Conservation (phyloP, 208 protist genomes). For the Porcisia deanei region DNA sequence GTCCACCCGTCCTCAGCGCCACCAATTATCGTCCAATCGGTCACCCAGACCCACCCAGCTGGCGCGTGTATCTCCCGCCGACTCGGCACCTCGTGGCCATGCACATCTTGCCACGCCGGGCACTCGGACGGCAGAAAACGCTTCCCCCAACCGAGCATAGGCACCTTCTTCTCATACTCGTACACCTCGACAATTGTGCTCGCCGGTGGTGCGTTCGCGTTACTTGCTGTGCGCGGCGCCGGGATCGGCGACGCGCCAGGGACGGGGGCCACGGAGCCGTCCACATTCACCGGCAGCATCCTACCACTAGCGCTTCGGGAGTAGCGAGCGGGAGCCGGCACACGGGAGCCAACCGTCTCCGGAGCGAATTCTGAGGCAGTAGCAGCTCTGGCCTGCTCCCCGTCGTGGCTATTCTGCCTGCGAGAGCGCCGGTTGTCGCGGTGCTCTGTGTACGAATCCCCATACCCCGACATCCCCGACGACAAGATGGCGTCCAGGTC, state of each 20-base stretch:
- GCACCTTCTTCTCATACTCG: constrained; percentile 65
- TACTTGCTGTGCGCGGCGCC: constrained; percentile 21
- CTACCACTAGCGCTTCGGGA: constrained; percentile 26
- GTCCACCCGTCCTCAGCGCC: constrained; percentile 37
- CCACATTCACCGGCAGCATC: constrained; percentile 13
- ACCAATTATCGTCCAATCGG: constrained; percentile 42
- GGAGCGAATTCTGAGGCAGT: too few species aligned
- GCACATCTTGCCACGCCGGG: constrained; percentile 59
- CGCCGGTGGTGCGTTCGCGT: constrained; percentile 13
- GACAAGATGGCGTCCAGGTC: constrained; percentile 21
- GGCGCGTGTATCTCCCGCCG: constrained; percentile 44
- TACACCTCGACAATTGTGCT: constrained; percentile 50
- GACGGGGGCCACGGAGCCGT: constrained; percentile 8
- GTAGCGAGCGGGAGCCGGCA: constrained; percentile 8
- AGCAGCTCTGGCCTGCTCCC: not conserved
- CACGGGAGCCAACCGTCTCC: constrained; percentile 8
- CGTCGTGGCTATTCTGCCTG: constrained; percentile 4
- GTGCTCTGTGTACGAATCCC: not conserved
- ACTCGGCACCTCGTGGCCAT: constrained; percentile 45
- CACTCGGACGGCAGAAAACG: constrained; percentile 41
- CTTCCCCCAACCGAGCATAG: constrained; percentile 61
- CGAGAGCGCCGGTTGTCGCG: not conserved
- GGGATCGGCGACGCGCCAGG: constrained; percentile 21
- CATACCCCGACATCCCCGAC: not conserved
- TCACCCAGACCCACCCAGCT: constrained; percentile 58